phyloP scores from a whole-genome alignment of 768 basidiomycete genomes.

The Trametes punicea region DNA sequence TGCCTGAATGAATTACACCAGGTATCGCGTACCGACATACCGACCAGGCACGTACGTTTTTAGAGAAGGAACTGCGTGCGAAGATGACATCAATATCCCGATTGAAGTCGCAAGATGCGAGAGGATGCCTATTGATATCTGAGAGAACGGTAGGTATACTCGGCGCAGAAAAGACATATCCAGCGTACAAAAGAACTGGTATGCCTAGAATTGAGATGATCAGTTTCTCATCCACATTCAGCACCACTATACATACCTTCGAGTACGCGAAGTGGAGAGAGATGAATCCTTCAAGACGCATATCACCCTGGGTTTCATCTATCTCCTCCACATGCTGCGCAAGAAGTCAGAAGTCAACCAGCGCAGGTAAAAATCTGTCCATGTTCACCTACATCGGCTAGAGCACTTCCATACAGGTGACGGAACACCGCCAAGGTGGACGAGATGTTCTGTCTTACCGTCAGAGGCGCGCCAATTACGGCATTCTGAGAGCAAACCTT shows the following conservation, averaged over 20 bases:
- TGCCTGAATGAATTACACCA: conserved; percentile 44
- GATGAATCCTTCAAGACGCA: conserved; percentile 78
- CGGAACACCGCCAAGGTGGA: conserved; percentile 68
- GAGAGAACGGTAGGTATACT: not conserved
- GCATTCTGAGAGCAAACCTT: conserved; percentile 46
- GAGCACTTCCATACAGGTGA: conserved; percentile 67
- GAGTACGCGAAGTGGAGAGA: conserved; percentile 72
- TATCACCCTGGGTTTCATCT: conserved; percentile 41
- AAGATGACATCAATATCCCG: conserved; percentile 65
- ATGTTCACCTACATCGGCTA: conserved; percentile 53
- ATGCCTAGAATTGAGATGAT: conserved; percentile 44
- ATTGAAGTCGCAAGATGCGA: conserved; percentile 65
- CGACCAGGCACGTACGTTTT: conserved; percentile 48
- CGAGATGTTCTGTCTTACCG: conserved; percentile 44
- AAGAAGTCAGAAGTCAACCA: conserved; percentile 14
- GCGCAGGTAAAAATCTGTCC: too few relatives aligned
- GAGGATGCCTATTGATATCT: conserved; percentile 81
- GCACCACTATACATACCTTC: conserved; percentile 51
- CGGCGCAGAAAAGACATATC: not conserved
- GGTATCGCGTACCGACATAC: not conserved
- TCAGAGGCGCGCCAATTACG: not conserved
- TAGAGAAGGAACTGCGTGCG: conserved; percentile 65
- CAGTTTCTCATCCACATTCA: too few relatives aligned
- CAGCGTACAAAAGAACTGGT: conserved; percentile 81
- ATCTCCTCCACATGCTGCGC: conserved; percentile 68